Conservation (phyloP, 164 flowering plant species). For the Magnolia kwangsiensis region DNA sequence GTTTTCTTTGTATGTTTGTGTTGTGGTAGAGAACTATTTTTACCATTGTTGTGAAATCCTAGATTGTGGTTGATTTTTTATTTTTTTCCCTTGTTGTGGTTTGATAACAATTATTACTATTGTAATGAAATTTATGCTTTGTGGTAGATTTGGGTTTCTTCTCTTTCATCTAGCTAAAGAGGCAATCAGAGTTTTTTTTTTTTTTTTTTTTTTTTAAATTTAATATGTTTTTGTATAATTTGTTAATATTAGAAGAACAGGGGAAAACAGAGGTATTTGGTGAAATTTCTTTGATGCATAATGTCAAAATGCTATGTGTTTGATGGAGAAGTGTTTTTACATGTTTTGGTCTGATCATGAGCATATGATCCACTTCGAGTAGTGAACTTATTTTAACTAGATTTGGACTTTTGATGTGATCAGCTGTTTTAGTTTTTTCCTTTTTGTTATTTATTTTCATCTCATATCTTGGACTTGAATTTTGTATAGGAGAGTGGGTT, state of each 20-base stretch:
- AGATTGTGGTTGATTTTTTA: neutral
- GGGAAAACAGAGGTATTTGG: neutral
- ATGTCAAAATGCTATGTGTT: too few relatives aligned
- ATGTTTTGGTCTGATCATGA: slow-evolving; percentile 1
- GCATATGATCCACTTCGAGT: neutral
- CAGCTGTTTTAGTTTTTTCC: neutral
- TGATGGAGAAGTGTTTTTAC: too few relatives aligned
- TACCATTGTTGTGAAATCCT: too few relatives aligned
- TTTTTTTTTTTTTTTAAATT: too few relatives aligned
- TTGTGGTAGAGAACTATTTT: too few relatives aligned
- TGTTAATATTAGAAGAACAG: neutral
- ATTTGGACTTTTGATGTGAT: neutral
- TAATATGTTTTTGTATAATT: neutral
- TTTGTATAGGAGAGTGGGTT: slow-evolving; percentile 60
- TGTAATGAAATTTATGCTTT: neutral
- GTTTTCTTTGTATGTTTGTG: neutral
- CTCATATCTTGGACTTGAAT: slow-evolving; percentile 6
- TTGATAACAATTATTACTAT: neutral
- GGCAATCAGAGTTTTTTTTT: neutral
- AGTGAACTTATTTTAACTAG: neutral
- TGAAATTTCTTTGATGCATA: neutral
- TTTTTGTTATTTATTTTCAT: neutral
- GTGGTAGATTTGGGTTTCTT: neutral
- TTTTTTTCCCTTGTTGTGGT: neutral
- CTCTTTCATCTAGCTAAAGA: neutral